These are phyloP conservation scores for Colletotrichum sansevieriae DNA, from an alignment of 2,329 filamentous ascomycete species.

Conservation along the genomic window DNA sequence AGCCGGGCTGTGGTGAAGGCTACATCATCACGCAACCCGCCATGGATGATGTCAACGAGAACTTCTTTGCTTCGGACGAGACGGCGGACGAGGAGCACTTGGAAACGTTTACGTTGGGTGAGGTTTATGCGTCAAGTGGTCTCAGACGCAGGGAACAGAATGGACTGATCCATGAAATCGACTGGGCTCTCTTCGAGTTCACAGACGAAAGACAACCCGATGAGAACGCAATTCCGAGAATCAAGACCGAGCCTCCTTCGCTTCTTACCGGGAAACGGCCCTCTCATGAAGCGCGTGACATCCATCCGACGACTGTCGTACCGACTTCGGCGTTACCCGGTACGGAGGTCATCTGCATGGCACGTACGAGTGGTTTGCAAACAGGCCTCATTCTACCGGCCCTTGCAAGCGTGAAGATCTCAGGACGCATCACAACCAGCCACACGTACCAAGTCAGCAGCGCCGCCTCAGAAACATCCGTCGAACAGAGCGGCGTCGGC, in stretches of 20 bases:
- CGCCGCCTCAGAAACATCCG: conserved; percentile 32
- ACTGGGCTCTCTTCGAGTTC: conserved; percentile 93
- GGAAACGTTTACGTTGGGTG: conserved; percentile 82
- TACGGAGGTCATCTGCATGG: conserved; percentile 86
- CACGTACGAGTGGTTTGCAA: conserved; percentile 87
- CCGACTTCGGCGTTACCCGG: conserved; percentile 75
- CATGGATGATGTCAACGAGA: conserved; percentile 85
- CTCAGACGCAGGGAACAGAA: conserved; percentile 81
- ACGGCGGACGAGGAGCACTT: conserved; percentile 85
- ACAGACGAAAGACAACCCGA: conserved; percentile 77
- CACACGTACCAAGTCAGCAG: conserved; percentile 74
- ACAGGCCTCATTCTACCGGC: conserved; percentile 82
- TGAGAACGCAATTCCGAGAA: conserved; percentile 75
- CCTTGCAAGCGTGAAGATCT: conserved; percentile 88
- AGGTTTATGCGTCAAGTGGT: conserved; percentile 90
- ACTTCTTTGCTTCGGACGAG: conserved; percentile 82
- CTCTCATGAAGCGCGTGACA: conserved; percentile 49
- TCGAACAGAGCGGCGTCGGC: conserved; percentile 34
- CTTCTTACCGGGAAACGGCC: conserved; percentile 27
- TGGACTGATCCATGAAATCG: conserved; percentile 87
- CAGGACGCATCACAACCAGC: conserved; percentile 84
- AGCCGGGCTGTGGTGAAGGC: conserved; percentile 79
- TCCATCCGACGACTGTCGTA: conserved; percentile 71
- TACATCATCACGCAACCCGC: conserved; percentile 92
- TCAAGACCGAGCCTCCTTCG: conserved; percentile 27